These are phyloP conservation scores for Entamoeba invadens DNA, from an alignment of 208 protist species.

Conservation along the genomic window DNA sequence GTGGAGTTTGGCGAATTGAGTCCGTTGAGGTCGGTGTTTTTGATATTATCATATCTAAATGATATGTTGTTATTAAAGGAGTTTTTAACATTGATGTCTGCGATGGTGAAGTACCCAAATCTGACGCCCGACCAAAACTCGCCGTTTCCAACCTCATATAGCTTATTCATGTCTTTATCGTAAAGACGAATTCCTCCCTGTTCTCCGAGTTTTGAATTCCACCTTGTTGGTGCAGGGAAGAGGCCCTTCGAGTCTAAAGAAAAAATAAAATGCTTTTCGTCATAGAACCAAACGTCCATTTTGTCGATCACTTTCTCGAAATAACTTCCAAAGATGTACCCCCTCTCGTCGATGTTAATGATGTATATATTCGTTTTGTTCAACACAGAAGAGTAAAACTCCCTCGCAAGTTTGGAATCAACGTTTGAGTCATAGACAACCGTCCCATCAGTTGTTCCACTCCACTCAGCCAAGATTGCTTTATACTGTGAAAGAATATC, in stretches of 20 bases:
- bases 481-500: background rate
- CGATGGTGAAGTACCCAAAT: background rate
- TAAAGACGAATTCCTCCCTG: background rate
- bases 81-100: background rate
- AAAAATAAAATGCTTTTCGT: background rate
- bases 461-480: background rate
- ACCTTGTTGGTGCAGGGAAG: background rate
- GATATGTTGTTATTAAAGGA: background rate
- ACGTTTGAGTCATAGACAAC: background rate
- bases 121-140: background rate
- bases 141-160: background rate
- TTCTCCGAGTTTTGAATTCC: background rate
- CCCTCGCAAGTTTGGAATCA: background rate
- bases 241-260: background rate
- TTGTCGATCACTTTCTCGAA: background rate
- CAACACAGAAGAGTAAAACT: background rate
- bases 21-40: background rate
- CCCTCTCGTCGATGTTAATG: background rate
- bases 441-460: background rate
- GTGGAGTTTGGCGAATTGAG: background rate
- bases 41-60: background rate
- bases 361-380: background rate
- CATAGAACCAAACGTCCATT: background rate
- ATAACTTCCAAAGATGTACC: background rate
- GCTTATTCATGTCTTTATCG: background rate